Conservation (phyloP, 495 filamentous ascomycete species). For the Xylaria nigripes region DNA sequence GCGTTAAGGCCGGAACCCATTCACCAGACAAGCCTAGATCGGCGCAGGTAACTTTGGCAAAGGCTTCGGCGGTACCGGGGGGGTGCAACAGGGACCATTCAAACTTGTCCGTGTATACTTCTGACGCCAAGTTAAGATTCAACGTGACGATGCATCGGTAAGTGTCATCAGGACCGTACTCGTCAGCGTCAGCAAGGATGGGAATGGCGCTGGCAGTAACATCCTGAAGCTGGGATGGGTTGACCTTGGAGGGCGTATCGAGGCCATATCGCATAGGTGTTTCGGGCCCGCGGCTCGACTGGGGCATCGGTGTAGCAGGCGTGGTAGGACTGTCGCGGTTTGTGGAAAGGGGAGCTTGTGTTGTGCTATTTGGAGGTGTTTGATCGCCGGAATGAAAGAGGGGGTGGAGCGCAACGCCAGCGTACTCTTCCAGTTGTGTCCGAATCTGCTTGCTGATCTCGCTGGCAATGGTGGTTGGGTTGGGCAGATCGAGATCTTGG, state of each 20-base stretch:
- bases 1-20: conserved; percentile 89
- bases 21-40: conserved; percentile 84
- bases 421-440: conserved; percentile 92
- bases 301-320: conserved; percentile 40
- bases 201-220: conserved; percentile 47
- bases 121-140: conserved; percentile 86
- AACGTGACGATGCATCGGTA: conserved; percentile 86
- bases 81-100: conserved; percentile 96
- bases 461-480: conserved; percentile 52
- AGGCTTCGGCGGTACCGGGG: conserved; percentile 81
- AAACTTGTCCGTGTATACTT: conserved; percentile 93
- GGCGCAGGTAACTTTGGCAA: conserved; percentile 84
- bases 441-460: conserved; percentile 91
- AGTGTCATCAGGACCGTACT: conserved; percentile 78
- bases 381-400: conserved; percentile 61
- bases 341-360: conserved; percentile 31
- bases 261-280: conserved; percentile 38
- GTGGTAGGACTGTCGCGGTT: conserved; percentile 34
- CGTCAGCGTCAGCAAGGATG: conserved; percentile 43
- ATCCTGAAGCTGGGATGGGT: conserved; percentile 20
- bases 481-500: conserved; percentile 88
- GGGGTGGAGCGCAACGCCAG: conserved; percentile 86
- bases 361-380: conserved; percentile 16
- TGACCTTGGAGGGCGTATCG: conserved; percentile 27
- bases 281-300: conserved; percentile 34